A percentile compares a stretch with the other conserved stretches of the same genome.
These are phyloP conservation scores for Talaromyces sp. DNA, from an alignment of 2,329 filamentous ascomycete species.

Conservation along the genomic window DNA sequence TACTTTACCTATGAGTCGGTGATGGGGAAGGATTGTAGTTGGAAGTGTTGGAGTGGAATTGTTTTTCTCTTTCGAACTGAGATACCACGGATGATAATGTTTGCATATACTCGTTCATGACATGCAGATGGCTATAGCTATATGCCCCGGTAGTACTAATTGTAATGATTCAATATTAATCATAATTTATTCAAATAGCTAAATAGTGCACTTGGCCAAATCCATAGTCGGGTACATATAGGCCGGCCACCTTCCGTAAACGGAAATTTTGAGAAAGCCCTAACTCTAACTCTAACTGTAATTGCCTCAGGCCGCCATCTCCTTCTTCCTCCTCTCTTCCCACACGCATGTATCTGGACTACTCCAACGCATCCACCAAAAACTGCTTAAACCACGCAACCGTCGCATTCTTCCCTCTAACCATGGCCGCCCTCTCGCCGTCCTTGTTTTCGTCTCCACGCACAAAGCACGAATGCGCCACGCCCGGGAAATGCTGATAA, in stretches of 20 bases:
- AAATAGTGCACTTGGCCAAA: no score
- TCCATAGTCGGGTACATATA: no score
- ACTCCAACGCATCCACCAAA: background rate
- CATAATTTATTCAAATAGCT: background rate
- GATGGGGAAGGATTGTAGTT: background rate
- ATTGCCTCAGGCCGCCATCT: background rate
- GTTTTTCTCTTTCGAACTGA: background rate
- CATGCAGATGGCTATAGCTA: background rate
- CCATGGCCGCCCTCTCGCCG: conserved; percentile 43
- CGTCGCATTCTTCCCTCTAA: conserved; percentile 44
- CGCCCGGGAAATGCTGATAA: conserved; percentile 49
- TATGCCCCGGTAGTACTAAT: background rate
- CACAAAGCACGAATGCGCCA: conserved; percentile 43
- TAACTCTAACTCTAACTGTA: background rate
- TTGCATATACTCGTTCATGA: background rate
- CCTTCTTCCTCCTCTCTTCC: no score
- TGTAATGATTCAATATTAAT: background rate
- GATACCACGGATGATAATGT: background rate
- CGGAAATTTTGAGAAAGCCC: background rate
- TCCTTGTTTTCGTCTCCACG: conserved; percentile 37
- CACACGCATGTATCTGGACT: no score
- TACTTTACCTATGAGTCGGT: background rate
- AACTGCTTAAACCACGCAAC: conserved; percentile 41
- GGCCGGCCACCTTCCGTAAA: background rate
- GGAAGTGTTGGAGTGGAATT: background rate